Conservation (phyloP, 2,329 filamentous ascomycete genomes). For the Lasiodiplodia theobromae region DNA sequence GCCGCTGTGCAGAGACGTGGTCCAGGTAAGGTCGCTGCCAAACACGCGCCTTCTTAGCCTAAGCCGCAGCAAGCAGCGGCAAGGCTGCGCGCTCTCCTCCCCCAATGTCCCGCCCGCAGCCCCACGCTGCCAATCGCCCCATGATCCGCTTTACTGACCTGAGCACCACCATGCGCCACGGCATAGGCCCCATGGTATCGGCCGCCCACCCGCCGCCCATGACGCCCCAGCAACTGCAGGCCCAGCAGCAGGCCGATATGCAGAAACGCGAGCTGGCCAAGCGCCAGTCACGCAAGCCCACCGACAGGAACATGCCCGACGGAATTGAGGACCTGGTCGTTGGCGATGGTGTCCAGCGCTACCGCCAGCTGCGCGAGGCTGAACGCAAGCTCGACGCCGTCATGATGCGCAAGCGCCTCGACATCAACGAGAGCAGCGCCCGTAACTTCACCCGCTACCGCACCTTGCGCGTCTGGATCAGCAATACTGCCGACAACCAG, state of each 20-base stretch:
- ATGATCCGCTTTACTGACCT: constrained; percentile 59
- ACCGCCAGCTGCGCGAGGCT: constrained; percentile 82
- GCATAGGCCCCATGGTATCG: constrained; percentile 53
- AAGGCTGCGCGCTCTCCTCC: constrained; percentile 29
- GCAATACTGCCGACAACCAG: constrained; percentile 93
- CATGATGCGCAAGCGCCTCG: constrained; percentile 91
- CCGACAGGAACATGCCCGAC: constrained; percentile 93
- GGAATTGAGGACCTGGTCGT: constrained; percentile 80
- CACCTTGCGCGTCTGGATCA: constrained; percentile 91
- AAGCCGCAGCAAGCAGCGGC: constrained; percentile 16
- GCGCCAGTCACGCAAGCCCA: constrained; percentile 85
- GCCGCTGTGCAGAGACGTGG: constrained; percentile 42
- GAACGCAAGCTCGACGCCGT: constrained; percentile 90
- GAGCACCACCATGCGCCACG: constrained; percentile 52
- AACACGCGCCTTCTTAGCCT: constrained; percentile 18
- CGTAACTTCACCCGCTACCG: constrained; percentile 79
- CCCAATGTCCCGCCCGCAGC: constrained; percentile 17
- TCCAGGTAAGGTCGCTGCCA: constrained; percentile 46
- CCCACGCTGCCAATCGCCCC: constrained; percentile 25
- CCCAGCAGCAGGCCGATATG: constrained; percentile 53
- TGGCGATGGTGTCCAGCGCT: constrained; percentile 81
- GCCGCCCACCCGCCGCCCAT: constrained; percentile 42
- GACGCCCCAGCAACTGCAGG: constrained; percentile 53
- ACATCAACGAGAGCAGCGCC: constrained; percentile 79
- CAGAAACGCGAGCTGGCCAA: constrained; percentile 73